Evolutionary conservation across 345 rosid genomes (phyloP).

Genomic region (Barbarea vulgaris): DNA sequence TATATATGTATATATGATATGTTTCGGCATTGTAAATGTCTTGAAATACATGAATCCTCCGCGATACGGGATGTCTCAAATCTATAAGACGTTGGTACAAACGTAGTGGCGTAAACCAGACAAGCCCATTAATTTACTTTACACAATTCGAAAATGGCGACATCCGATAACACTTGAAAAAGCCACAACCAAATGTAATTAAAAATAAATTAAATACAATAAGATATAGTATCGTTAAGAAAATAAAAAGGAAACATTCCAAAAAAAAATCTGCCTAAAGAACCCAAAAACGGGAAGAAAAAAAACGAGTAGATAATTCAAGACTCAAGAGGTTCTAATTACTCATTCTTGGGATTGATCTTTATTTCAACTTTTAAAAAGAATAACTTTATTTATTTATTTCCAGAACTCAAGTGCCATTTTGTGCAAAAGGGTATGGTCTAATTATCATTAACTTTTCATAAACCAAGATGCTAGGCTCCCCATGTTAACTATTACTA

Average conservation of each 20-base stretch:
- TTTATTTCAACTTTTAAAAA: not conserved
- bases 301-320: not conserved
- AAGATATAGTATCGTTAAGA: not conserved
- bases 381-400: no score
- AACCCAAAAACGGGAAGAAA: not conserved
- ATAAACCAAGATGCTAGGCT: not conserved
- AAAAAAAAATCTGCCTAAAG: not conserved
- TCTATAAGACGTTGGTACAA: constrained; percentile 7
- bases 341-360: not conserved
- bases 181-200: not conserved
- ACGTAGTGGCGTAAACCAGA: not conserved
- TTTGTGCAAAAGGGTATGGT: constrained; percentile 16
- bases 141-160: no score
- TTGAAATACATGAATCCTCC: not conserved
- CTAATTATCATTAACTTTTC: not conserved
- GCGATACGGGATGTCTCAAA: constrained; percentile 4
- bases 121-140: not conserved
- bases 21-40: not conserved
- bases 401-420: not conserved
- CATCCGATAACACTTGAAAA: not conserved
- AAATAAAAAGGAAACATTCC: not conserved
- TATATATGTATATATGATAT: not conserved
- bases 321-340: not conserved
- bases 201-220: not conserved
- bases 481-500: constrained; percentile 1